phyloP scores from a whole-genome alignment of 2,329 filamentous ascomycete genomes.

The Alternaria brassicicola region DNA sequence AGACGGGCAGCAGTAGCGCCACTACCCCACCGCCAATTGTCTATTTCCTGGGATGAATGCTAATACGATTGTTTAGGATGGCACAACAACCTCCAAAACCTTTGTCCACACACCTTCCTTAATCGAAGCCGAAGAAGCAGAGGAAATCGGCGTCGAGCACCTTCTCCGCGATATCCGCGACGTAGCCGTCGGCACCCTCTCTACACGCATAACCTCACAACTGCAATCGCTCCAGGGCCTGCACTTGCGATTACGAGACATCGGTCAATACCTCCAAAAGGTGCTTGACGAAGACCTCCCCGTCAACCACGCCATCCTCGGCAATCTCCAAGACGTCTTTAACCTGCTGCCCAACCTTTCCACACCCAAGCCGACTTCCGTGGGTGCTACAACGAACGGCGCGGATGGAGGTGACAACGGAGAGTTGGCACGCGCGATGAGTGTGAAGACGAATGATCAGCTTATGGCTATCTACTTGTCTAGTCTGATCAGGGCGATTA shows the following conservation, averaged over 20 bases:
- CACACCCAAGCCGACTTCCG: conserved; percentile 70
- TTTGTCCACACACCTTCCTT: conserved; percentile 98
- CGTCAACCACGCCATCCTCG: conserved; percentile 95
- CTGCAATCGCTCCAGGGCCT: conserved; percentile 96
- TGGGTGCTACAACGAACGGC: conserved; percentile 51
- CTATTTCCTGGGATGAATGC: neutral
- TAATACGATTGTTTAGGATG: conserved; percentile 69
- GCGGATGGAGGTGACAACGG: conserved; percentile 65
- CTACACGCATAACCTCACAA: conserved; percentile 95
- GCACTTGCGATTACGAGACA: conserved; percentile 92
- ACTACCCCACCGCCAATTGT: neutral
- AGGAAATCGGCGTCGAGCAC: conserved; percentile 98
- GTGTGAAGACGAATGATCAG: conserved; percentile 98
- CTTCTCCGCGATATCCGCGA: conserved; percentile 97
- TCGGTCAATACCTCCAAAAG: conserved; percentile 93
- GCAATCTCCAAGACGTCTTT: conserved; percentile 99
- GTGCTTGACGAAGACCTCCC: conserved; percentile 91
- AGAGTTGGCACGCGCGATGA: conserved; percentile 95
- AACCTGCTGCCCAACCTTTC: conserved; percentile 96
- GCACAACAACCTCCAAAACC: conserved; percentile 93
- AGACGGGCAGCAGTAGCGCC: neutral
- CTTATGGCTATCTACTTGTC: conserved; percentile 98
- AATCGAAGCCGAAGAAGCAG: conserved; percentile 98
- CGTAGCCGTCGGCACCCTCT: conserved; percentile 94
- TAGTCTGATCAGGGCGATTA: conserved; percentile 95